A percentile compares a stretch with the other conserved stretches of the same genome.
phyloP scores from a whole-genome alignment of 2,329 filamentous ascomycete genomes.

The Passalora sequoiae region DNA sequence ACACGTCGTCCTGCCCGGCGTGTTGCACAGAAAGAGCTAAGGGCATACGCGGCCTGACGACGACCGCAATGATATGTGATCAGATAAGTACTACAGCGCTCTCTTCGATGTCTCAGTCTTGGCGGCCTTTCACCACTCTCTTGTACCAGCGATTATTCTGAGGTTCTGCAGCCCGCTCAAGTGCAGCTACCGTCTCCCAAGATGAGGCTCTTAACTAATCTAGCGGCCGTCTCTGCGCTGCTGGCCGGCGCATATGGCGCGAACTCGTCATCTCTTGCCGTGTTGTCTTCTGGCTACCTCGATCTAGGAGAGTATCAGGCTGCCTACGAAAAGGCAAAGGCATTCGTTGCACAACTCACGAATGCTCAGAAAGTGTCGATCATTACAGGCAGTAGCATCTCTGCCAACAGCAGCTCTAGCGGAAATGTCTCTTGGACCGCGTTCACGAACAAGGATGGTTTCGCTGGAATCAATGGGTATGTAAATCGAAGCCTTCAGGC shows the following conservation, averaged over 20 bases:
- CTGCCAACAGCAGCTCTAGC: constrained; percentile 16
- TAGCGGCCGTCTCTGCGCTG: constrained; percentile 5
- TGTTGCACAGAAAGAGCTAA: background rate
- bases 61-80: background rate
- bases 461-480: constrained; percentile 25
- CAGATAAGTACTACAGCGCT: background rate
- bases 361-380: constrained; percentile 17
- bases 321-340: constrained; percentile 14
- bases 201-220: background rate
- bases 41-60: constrained; percentile 1
- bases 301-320: constrained; percentile 16
- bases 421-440: constrained; percentile 19
- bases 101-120: background rate
- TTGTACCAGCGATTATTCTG: background rate
- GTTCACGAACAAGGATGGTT: constrained; percentile 21
- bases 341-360: constrained; percentile 11
- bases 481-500: too few relatives aligned
- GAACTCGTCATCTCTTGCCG: constrained; percentile 9
- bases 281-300: constrained; percentile 15
- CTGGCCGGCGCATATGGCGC: constrained; percentile 6
- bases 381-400: constrained; percentile 18
- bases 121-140: background rate
- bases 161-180: background rate
- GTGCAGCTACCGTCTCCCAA: background rate
- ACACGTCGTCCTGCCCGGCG: background rate